Conservation (phyloP, 495 filamentous ascomycete genomes). For the Tetracladium setigerum region DNA sequence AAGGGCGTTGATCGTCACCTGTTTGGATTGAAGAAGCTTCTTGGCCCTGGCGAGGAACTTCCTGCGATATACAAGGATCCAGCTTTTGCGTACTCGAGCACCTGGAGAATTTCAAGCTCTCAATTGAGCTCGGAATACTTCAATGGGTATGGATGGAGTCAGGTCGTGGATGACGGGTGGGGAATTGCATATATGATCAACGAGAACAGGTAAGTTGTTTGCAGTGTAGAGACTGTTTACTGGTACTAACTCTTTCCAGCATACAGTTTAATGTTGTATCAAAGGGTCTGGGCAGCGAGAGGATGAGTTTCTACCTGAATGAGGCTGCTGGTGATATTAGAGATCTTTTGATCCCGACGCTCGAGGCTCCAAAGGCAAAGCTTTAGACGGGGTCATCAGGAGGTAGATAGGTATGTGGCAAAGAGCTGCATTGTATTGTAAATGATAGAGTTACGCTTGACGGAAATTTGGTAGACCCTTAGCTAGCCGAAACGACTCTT, state of each 20-base stretch:
- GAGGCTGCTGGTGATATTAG: slow-evolving; percentile 88
- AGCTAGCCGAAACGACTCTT: no score
- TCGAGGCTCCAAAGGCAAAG: slow-evolving; percentile 84
- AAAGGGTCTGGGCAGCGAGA: slow-evolving; percentile 83
- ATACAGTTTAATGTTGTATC: slow-evolving; percentile 98
- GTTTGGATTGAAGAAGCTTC: slow-evolving; percentile 88
- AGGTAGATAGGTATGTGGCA: background rate
- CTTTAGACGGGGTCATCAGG: slow-evolving; percentile 40
- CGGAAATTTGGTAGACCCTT: no score
- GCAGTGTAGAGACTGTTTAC: background rate
- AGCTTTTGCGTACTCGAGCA: slow-evolving; percentile 72
- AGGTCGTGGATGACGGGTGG: slow-evolving; percentile 93
- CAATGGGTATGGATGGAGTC: slow-evolving; percentile 99
- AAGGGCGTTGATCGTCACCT: slow-evolving; percentile 94
- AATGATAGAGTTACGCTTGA: no score
- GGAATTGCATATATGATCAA: slow-evolving; percentile 99
- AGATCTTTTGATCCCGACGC: slow-evolving; percentile 76
- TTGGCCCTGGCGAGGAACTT: slow-evolving; percentile 72
- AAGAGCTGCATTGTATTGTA: no score
- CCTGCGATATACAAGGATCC: slow-evolving; percentile 84
- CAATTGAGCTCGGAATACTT: slow-evolving; percentile 96
- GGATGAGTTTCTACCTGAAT: slow-evolving; percentile 91
- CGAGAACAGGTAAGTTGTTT: slow-evolving; percentile 62
- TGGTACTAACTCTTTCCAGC: slow-evolving; percentile 30
- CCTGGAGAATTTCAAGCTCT: slow-evolving; percentile 81